These are phyloP conservation scores for Trichophyton verrucosum DNA, from an alignment of 2,329 filamentous ascomycete species.

Conservation along the genomic window DNA sequence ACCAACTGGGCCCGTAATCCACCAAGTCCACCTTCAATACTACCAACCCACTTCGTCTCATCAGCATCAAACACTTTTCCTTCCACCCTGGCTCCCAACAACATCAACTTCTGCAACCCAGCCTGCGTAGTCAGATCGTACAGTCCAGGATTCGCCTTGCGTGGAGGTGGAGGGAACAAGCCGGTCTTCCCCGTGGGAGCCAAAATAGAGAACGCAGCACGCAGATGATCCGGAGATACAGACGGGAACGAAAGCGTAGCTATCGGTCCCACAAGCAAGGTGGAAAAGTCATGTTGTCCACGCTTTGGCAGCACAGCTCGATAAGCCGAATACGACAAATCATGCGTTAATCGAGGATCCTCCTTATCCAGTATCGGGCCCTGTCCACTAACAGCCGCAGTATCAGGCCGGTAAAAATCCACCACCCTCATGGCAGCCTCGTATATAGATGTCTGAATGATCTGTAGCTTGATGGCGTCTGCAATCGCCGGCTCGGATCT, in stretches of 20 bases:
- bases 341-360: constrained; percentile 41
- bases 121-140: constrained; percentile 67
- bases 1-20: constrained; percentile 74
- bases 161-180: constrained; percentile 64
- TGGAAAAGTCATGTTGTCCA: constrained; percentile 51
- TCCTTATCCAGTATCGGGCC: constrained; percentile 26
- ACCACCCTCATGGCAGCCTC: constrained; percentile 70
- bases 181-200: constrained; percentile 49
- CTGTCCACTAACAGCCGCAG: constrained; percentile 18
- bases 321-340: constrained; percentile 46
- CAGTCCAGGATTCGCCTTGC: constrained; percentile 65
- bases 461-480: constrained; percentile 60
- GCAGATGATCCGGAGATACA: constrained; percentile 73
- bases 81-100: constrained; percentile 79
- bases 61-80: constrained; percentile 69
- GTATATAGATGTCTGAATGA: constrained; percentile 82
- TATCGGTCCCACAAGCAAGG: constrained; percentile 69
- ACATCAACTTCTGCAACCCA: constrained; percentile 72
- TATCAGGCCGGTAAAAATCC: constrained; percentile 60
- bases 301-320: constrained; percentile 38
- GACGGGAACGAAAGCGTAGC: constrained; percentile 67
- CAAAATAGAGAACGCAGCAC: constrained; percentile 66
- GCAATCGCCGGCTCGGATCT: constrained; percentile 36
- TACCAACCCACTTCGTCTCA: constrained; percentile 57
- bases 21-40: constrained; percentile 69